Evolutionary conservation across 345 rosid species (phyloP).

Genomic region (Salix viminalis): DNA sequence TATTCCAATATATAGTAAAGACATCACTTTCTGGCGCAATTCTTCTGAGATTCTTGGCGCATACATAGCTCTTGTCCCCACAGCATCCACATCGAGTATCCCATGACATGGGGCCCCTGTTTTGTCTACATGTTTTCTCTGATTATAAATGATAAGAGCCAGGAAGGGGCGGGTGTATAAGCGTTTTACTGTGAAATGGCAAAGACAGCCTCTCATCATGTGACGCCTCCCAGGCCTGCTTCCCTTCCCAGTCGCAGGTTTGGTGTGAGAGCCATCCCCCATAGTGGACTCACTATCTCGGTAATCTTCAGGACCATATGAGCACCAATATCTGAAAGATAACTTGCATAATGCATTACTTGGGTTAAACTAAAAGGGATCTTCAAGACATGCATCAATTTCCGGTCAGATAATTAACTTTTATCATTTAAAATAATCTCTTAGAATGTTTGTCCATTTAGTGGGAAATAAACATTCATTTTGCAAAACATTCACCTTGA

Average conservation of each 20-base stretch:
- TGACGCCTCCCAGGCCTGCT: constrained; percentile 55
- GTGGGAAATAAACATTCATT: neutral
- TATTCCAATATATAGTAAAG: constrained; percentile 47
- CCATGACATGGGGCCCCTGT: constrained; percentile 52
- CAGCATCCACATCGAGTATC: constrained; percentile 44
- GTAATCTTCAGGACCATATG: constrained; percentile 56
- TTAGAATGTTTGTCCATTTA: neutral
- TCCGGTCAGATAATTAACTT: neutral
- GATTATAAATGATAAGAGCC: constrained; percentile 51
- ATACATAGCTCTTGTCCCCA: constrained; percentile 57
- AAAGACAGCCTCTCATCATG: constrained; percentile 59
- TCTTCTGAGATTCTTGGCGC: constrained; percentile 59
- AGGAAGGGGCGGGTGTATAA: constrained; percentile 39
- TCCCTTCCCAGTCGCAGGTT: constrained; percentile 51
- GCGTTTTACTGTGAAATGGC: constrained; percentile 57
- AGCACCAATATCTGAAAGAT: constrained; percentile 54
- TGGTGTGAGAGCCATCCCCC: constrained; percentile 34
- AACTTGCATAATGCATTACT: constrained; percentile 3
- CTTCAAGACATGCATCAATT: neutral
- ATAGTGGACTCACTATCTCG: constrained; percentile 37
- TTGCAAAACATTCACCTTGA: neutral
- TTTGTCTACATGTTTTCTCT: constrained; percentile 49
- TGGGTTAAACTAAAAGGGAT: neutral
- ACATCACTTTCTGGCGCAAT: constrained; percentile 50
- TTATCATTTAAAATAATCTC: neutral